Conservation (phyloP, 345 rosid genomes). For the Hibiscus tridactylites region DNA sequence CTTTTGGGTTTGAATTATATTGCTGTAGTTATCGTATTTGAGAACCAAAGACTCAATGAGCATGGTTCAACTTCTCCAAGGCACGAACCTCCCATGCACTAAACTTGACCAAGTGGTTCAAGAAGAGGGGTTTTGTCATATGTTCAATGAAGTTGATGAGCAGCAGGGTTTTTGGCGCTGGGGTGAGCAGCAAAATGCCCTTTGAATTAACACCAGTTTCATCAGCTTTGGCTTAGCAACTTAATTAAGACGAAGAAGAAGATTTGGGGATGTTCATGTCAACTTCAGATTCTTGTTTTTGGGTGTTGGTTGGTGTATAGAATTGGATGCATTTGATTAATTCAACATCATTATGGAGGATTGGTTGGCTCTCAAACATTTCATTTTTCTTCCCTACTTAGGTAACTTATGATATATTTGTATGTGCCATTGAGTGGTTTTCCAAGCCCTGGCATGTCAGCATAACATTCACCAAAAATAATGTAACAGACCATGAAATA, state of each 20-base stretch:
- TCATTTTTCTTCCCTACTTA: conserved; percentile 23
- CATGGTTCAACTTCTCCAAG: conserved; percentile 41
- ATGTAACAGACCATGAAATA: too few relatives aligned
- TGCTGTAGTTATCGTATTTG: conserved; percentile 45
- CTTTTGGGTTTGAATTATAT: neutral
- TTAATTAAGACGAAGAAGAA: conserved; percentile 9
- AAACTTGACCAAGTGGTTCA: conserved; percentile 44
- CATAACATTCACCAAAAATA: neutral
- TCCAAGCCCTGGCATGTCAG: conserved; percentile 45
- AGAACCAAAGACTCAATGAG: conserved; percentile 44
- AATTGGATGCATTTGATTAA: conserved; percentile 21
- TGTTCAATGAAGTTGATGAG: conserved; percentile 66
- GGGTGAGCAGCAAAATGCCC: conserved; percentile 58
- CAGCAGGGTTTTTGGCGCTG: conserved; percentile 70
- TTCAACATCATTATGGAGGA: conserved; percentile 17
- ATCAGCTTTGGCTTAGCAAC: neutral
- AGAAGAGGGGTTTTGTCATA: conserved; percentile 52
- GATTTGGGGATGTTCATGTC: conserved; percentile 13
- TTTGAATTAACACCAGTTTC: conserved; percentile 13
- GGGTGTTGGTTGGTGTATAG: conserved; percentile 26
- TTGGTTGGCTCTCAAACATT: conserved; percentile 20
- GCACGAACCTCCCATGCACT: conserved; percentile 34
- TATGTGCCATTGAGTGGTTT: neutral
- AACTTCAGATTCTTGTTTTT: conserved; percentile 13
- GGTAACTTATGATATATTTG: conserved; percentile 7